Base-by-base conservation (phyloP, 2,329 filamentous ascomycete species). In the Neoascochyta sp. region DNA sequence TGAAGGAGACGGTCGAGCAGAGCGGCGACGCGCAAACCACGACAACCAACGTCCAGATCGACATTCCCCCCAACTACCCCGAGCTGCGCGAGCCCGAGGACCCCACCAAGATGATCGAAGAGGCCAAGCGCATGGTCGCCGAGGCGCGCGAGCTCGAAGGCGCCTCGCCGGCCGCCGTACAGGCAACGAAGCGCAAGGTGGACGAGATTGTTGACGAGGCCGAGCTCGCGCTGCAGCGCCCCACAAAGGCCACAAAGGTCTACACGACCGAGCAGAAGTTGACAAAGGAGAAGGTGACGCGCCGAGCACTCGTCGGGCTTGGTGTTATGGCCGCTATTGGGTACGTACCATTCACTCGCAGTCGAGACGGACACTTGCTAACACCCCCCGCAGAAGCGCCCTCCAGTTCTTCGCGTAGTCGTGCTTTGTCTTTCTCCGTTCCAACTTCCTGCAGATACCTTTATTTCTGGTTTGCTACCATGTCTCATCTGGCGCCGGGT, bases 71-170 rank as follows among this genome's bases (percentile, higher is more conserved):
- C 7, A 76, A 74, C 30, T 69, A 73, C 24, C 70, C 78, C 1
- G 78, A 86, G 39, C 73, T 88, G 7, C 81, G 84, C 0, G 76
- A 80, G 9, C 80, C 86, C 0, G 83, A 88, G 43, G 84, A 92
- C 50, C 81, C 88, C 1, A 75, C 83, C 34, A 76, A 81, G 32
- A 88, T 95, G 83, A 82, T 96, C 36, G 81, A 81, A 16, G 80
- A 86, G 52, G 92, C 92, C 17, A 87, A 83, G 66, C 78, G 81
- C 47, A 95, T 95, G 86, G 89, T 95, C 4, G 76, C 83, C 41
- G 80, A 80, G 44, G 81, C 81, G 17, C 71, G 80, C 38, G 75
- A 73, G 34, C 65, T 69, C 7, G 66, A 70, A 11, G 58, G 54
- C n/a, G 52, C 32, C 10, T 41, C 47, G 13, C 37, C 44, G 15